Conservation (phyloP, 106 monocot genomes). For the Xerophyta viscosa region DNA sequence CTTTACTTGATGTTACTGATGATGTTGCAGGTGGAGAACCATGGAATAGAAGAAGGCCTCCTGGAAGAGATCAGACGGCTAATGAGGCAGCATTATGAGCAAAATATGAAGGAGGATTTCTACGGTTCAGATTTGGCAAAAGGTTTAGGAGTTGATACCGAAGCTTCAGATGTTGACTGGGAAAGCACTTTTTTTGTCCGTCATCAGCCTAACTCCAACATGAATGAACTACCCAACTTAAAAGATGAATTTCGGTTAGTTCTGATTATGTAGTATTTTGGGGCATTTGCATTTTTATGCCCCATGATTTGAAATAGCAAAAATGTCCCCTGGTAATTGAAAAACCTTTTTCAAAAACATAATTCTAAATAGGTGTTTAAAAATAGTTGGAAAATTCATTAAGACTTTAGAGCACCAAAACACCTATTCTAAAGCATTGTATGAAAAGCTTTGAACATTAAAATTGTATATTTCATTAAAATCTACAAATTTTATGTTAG, state of each 20-base stretch:
- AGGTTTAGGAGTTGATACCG: conserved; percentile 3
- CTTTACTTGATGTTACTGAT: neutral
- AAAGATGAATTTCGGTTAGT: conserved; percentile 28
- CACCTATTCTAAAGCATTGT: too few species aligned
- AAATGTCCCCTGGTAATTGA: too few species aligned
- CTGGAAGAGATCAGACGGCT: conserved; percentile 28
- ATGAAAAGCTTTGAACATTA: too few species aligned
- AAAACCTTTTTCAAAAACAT: too few species aligned
- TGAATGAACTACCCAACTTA: conserved; percentile 17
- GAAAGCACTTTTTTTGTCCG: conserved; percentile 45
- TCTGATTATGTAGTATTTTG: too few species aligned
- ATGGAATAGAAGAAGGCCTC: conserved; percentile 33
- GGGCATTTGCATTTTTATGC: too few species aligned
- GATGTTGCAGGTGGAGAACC: conserved; percentile 37
- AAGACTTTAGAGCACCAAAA: too few species aligned
- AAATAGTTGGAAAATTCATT: too few species aligned
- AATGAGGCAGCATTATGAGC: conserved; percentile 43
- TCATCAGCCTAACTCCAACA: conserved; percentile 30
- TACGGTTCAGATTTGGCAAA: conserved; percentile 32
- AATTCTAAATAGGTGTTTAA: neutral
- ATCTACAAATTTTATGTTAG: too few species aligned
- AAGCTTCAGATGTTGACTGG: conserved; percentile 30
- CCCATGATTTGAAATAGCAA: too few species aligned
- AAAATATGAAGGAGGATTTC: conserved; percentile 35
- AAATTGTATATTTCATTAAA: too few species aligned